Evolutionary conservation across 805 yeast species (phyloP), one percentile per base, ranked within the genome.

Genomic region (Yarrowia sp.): DNA sequence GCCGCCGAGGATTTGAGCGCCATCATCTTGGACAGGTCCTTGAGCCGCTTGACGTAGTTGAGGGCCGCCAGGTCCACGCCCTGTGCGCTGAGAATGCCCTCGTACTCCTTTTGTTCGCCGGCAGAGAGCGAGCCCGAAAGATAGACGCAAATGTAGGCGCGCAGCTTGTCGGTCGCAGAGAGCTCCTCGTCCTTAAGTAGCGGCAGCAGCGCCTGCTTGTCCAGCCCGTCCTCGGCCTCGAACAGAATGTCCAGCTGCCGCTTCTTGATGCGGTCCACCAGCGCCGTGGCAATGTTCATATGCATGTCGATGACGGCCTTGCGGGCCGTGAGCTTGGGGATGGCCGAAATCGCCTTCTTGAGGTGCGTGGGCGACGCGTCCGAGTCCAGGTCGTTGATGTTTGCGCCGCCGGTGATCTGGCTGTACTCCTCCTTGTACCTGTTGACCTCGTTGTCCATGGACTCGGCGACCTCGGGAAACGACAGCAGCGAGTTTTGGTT

Each of bases 391-490:
- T 90, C 85, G 8, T 86, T 78, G 2, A 85, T 83, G 38, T 88
- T 89, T 1, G 96, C 87, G 66, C 82, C 84, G 53, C 82, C 81
- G 1, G 97, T 90, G 58, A 96, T 79, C 63, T 88, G 96, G 65
- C 86, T 87, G 1, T 97, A 97, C 68, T 90, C 97, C 63, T 82
- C 81, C 67, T 92, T 93, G 75, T 94, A 94, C 61, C 80, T 79
- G 63, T 86, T 84, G 64, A 92, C 79, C 63, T 90, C 97, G 25
- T 80, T 75, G 70, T 94, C 98, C 19, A 96, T 96, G 73, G 90
- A 90, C 73, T 94, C 99, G 32, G 96, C 99, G n/a, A 96, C 98
- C 71, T 93, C 97, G 0, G 99, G 99, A 78, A 94, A 94, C 36
- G 99, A 98, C 63, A 90, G 76, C 56, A 87, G 87, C 12, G 96